A percentile compares a stretch with the other conserved stretches of the same genome.
These are phyloP conservation scores for Russula compacta DNA, from an alignment of 768 basidiomycete genomes.

Conservation along the genomic window DNA sequence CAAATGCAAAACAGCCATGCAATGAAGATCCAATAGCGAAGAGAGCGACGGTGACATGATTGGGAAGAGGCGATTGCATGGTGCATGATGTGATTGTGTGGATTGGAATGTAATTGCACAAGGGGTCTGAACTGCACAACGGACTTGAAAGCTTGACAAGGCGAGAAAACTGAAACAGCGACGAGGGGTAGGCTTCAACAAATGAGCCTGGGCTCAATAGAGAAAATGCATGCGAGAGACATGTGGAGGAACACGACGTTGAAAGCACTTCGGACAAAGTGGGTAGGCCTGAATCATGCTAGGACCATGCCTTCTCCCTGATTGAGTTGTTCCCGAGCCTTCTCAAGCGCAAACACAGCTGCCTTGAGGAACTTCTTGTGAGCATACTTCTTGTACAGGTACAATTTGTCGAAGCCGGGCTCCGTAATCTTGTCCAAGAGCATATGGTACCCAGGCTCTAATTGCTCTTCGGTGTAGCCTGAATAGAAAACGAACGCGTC, in stretches of 20 bases:
- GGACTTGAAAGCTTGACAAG: constrained; percentile 17
- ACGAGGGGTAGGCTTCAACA: constrained; percentile 13
- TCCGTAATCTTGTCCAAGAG: constrained; percentile 79
- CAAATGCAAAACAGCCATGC: constrained; percentile 8
- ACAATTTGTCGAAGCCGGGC: constrained; percentile 68
- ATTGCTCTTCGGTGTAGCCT: constrained; percentile 80
- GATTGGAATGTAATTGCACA: constrained; percentile 13
- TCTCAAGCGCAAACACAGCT: constrained; percentile 65
- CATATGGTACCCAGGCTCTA: constrained; percentile 70
- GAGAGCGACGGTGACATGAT: constrained; percentile 17
- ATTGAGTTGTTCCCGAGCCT: constrained; percentile 42
- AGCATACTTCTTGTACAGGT: constrained; percentile 93
- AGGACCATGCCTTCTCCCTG: constrained; percentile 20
- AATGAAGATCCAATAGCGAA: constrained; percentile 17
- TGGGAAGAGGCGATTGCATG: constrained; percentile 9
- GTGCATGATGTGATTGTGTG: constrained; percentile 12
- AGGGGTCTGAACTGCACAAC: constrained; percentile 11
- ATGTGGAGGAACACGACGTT: constrained; percentile 1
- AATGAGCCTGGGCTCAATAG: constrained; percentile 12
- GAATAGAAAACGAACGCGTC: constrained; percentile 91
- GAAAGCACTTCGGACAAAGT: background rate
- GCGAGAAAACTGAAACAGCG: constrained; percentile 19
- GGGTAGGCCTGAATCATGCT: constrained; percentile 4
- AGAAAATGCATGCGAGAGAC: constrained; percentile 10
- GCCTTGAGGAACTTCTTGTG: constrained; percentile 98